Base-by-base conservation (phyloP, 805 yeast genomes). In the Wickerhamomyces kurtzmanii region DNA sequence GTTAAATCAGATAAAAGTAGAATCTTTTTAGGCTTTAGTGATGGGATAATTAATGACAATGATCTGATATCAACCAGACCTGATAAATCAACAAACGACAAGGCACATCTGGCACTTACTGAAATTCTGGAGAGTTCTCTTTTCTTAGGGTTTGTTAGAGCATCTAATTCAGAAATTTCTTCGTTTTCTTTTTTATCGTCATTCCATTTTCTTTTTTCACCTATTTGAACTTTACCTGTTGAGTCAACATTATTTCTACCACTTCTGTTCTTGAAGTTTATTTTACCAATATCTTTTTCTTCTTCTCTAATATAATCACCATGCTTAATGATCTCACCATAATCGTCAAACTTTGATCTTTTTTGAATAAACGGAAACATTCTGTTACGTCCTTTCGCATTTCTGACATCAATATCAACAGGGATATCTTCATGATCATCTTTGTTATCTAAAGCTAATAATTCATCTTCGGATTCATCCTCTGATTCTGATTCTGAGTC, bases 31-130 rank as follows among this genome's bases (percentile, higher is more conserved):
- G 97, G 95, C 42, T 82, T 81, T 30, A 91, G 55, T 3, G 79
- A 66, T 14, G 91, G 83, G 23, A 85, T 62, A 30, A 87, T 81
- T 51, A 83, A 72, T 25, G 75, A 65, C 31, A 84, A 55, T 0
- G 98, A 89, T 36, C 96, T 65, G 37, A 77, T 59, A 47, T 91
- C 96, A 1, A 84, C 89, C 12, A 80, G 54, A 13, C 96, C 95
- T 11, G 86, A 71, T 25, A 87, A 60, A 47, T 89, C 96, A 31
- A 89, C 70, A 46, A 61, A 85, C 3, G 82, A 68, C 6, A 87
- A 52, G 2, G 76, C 79, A 53, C 96, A 86, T 33, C 76, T 59
- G 5, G 84, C 57, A 5, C 57, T 57, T 9, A 78, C 49, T n/a
- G 58, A 42, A 4, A 44, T 27, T 3, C 45, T 45, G 3, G 45